A percentile compares a stretch with the other conserved stretches of the same genome.
Conservation (phyloP, 305 asterid species). For the Rubia occidens region DNA sequence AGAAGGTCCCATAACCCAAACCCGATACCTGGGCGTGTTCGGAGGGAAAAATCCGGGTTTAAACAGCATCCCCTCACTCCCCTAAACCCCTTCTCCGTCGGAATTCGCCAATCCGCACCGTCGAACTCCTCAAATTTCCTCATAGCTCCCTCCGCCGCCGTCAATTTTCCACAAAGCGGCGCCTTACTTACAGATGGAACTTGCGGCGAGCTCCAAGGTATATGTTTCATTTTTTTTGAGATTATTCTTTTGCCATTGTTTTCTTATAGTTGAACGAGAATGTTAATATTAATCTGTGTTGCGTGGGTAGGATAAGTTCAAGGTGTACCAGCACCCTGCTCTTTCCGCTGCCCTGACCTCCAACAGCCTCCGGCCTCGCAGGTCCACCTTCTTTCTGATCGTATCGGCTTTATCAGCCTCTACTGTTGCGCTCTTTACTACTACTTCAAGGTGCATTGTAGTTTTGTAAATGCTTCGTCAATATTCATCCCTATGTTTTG, state of each 20-base stretch:
- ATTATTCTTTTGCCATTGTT: neutral
- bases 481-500: neutral
- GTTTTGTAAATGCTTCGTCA: neutral
- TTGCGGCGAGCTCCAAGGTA: neutral
- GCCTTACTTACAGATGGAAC: neutral
- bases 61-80: neutral
- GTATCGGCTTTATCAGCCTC: conserved; percentile 45
- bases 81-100: neutral
- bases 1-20: neutral
- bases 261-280: neutral
- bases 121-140: neutral
- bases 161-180: neutral
- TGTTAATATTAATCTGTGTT: neutral
- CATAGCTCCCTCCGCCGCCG: neutral
- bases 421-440: conserved; percentile 32
- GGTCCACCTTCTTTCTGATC: conserved; percentile 42
- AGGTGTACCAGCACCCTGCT: conserved; percentile 78
- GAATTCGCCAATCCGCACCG: conserved; percentile 1
- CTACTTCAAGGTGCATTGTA: conserved; percentile 31
- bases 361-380: conserved; percentile 62
- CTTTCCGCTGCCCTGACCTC: conserved; percentile 80
- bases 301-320: conserved; percentile 27
- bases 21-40: neutral
- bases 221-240: neutral
- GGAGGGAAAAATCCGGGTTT: neutral